phyloP scores from a whole-genome alignment of 1,284 basidiomycete species.

The Ustilago hordei region DNA sequence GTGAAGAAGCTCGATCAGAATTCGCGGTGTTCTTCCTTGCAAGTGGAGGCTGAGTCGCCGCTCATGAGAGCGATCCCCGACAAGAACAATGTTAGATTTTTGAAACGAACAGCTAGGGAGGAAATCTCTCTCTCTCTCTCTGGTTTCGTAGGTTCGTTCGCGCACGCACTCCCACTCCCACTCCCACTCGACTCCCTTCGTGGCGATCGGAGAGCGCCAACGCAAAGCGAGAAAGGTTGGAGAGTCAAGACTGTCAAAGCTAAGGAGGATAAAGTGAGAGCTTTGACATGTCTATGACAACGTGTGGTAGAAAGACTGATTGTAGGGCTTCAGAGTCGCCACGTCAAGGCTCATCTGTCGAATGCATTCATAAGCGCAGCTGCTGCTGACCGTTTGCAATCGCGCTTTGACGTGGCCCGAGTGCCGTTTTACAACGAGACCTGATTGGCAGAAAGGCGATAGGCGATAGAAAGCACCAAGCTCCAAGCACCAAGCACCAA shows the following conservation, averaged over 20 bases:
- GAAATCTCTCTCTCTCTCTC: not conserved
- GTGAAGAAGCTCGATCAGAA: not conserved
- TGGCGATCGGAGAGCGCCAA: not conserved
- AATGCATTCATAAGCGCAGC: not conserved
- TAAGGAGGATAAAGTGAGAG: not conserved
- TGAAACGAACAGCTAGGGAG: not conserved
- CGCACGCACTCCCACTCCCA: not conserved
- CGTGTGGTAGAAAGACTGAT: too few relatives aligned
- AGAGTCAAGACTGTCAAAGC: not conserved
- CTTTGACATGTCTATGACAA: not conserved
- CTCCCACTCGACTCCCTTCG: too few relatives aligned
- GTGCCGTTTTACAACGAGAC: slow-evolving; percentile 9
- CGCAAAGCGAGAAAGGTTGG: too few relatives aligned
- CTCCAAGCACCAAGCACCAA: not conserved
- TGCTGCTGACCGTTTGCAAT: slow-evolving; percentile 2
- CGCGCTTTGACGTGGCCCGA: slow-evolving; percentile 24
- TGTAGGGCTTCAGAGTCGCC: slow-evolving; percentile 12
- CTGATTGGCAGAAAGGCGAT: not conserved
- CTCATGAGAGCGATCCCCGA: not conserved
- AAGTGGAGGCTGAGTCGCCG: slow-evolving; percentile 46
- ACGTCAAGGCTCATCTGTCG: slow-evolving; percentile 13
- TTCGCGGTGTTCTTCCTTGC: not conserved
- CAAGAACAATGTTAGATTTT: not conserved
- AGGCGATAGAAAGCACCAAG: not conserved
- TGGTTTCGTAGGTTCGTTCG: not conserved